phyloP scores from a whole-genome alignment of 768 basidiomycete species.

The Hydnomerulius pinastri region DNA sequence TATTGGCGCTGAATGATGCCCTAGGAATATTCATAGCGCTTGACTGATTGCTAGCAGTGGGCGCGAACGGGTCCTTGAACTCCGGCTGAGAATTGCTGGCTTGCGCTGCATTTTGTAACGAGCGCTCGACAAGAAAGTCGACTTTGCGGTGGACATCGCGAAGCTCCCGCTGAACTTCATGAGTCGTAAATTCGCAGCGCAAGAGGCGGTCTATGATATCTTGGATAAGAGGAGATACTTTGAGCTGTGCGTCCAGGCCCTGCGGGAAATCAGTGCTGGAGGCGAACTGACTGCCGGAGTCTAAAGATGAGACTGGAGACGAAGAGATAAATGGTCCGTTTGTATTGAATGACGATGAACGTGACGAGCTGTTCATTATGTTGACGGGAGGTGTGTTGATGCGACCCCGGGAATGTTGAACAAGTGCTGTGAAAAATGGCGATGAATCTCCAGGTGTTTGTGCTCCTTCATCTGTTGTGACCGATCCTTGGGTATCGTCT shows the following conservation, averaged over 20 bases:
- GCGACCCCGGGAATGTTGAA: constrained; percentile 40
- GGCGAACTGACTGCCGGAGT: constrained; percentile 68
- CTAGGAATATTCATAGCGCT: constrained; percentile 48
- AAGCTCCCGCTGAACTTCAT: constrained; percentile 75
- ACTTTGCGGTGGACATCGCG: constrained; percentile 77
- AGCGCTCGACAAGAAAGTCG: constrained; percentile 71
- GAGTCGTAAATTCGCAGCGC: constrained; percentile 67
- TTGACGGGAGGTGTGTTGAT: constrained; percentile 50
- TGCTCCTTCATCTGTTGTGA: constrained; percentile 27
- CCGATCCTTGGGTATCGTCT: constrained; percentile 48
- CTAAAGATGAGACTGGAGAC: constrained; percentile 79
- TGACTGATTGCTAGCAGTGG: constrained; percentile 33
- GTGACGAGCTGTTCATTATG: constrained; percentile 32
- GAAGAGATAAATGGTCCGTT: constrained; percentile 55
- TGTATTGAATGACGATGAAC: constrained; percentile 45
- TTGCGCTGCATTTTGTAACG: constrained; percentile 36
- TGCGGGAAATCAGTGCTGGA: constrained; percentile 46
- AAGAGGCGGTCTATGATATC: constrained; percentile 75
- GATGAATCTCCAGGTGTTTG: constrained; percentile 28
- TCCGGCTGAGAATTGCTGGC: constrained; percentile 54
- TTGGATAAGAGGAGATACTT: constrained; percentile 70
- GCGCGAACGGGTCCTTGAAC: constrained; percentile 81
- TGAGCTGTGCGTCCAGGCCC: constrained; percentile 73
- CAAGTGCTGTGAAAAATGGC: constrained; percentile 42
- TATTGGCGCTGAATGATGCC: constrained; percentile 63